phyloP scores from a whole-genome alignment of 2,329 filamentous ascomycete species.

The Colletotrichum sp. region DNA sequence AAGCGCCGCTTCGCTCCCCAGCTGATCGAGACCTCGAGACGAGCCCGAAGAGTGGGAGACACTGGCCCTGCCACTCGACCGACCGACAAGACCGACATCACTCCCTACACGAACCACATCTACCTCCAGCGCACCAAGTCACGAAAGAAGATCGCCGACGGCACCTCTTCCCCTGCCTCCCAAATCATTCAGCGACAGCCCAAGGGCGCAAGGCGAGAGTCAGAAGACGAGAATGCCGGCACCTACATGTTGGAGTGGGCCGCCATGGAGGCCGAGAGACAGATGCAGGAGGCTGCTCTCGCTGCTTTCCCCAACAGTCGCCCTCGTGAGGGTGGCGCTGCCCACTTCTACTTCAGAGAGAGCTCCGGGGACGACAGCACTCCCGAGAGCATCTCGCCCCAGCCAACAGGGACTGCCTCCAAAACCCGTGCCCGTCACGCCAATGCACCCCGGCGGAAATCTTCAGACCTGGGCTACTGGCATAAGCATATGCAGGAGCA shows the following conservation, averaged over 20 bases:
- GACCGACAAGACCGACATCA: slow-evolving; percentile 75
- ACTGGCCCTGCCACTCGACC: slow-evolving; percentile 65
- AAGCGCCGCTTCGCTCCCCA: slow-evolving; percentile 73
- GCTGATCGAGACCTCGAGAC: slow-evolving; percentile 79
- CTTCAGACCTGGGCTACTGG: slow-evolving; percentile 74
- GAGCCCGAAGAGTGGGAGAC: slow-evolving; percentile 72
- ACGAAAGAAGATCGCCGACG: slow-evolving; percentile 37
- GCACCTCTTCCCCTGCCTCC: slow-evolving; percentile 23
- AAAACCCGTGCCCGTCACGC: slow-evolving; percentile 19
- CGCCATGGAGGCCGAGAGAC: slow-evolving; percentile 78
- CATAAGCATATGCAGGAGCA: slow-evolving; percentile 82
- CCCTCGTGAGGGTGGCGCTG: slow-evolving; percentile 71
- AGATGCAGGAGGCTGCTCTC: slow-evolving; percentile 78
- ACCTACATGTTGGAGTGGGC: slow-evolving; percentile 81
- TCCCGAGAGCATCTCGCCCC: slow-evolving; percentile 39
- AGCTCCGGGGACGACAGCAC: slow-evolving; percentile 64
- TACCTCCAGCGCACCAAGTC: slow-evolving; percentile 53
- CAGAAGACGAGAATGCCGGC: slow-evolving; percentile 76
- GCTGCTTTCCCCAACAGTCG: slow-evolving; percentile 78
- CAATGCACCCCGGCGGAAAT: slow-evolving; percentile 56
- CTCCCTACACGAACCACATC: slow-evolving; percentile 66
- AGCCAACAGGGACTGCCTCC: slow-evolving; percentile 28
- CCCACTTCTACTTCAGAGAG: slow-evolving; percentile 73
- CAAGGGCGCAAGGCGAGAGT: slow-evolving; percentile 63
- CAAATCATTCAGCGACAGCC: slow-evolving; percentile 37